Evolutionary conservation across 805 yeast genomes (phyloP).

Genomic region (Zygosaccharomyces bisporus): DNA sequence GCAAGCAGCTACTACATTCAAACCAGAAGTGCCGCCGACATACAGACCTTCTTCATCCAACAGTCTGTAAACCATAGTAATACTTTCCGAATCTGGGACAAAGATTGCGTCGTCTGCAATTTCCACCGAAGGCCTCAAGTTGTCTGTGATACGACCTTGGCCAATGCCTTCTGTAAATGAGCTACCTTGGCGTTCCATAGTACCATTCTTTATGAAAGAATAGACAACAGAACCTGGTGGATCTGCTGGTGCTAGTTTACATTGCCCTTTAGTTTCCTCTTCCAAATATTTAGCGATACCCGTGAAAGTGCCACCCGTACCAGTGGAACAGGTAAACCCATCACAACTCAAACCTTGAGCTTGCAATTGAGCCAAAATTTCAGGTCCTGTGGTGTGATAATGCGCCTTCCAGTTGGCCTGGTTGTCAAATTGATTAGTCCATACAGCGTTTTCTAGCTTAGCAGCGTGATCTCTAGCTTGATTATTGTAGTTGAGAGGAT

Average conservation of each 20-base stretch:
- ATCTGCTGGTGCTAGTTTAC: conserved; percentile 73
- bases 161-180: conserved; percentile 96
- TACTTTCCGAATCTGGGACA: conserved; percentile 75
- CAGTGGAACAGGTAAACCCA: conserved; percentile 87
- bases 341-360: conserved; percentile 55
- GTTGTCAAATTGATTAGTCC: conserved; percentile 93
- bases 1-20: conserved; percentile 86
- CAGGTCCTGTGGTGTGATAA: conserved; percentile 88
- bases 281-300: conserved; percentile 80
- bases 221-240: conserved; percentile 91
- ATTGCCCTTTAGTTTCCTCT: conserved; percentile 56
- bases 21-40: conserved; percentile 86
- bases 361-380: conserved; percentile 78
- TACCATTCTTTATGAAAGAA: conserved; percentile 69
- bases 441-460: conserved; percentile 67
- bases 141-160: conserved; percentile 87
- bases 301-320: conserved; percentile 91
- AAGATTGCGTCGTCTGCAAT: conserved; percentile 75
- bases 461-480: conserved; percentile 86
- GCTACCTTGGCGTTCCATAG: conserved; percentile 71
- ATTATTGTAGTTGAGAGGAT: conserved; percentile 83
- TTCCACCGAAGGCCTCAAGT: conserved; percentile 67
- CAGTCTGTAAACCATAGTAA: conserved; percentile 76
- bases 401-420: conserved; percentile 86
- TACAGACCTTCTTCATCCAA: conserved; percentile 88